Base-by-base conservation (phyloP, 2,329 filamentous ascomycete genomes). In the Mycosphaerella sp. region DNA sequence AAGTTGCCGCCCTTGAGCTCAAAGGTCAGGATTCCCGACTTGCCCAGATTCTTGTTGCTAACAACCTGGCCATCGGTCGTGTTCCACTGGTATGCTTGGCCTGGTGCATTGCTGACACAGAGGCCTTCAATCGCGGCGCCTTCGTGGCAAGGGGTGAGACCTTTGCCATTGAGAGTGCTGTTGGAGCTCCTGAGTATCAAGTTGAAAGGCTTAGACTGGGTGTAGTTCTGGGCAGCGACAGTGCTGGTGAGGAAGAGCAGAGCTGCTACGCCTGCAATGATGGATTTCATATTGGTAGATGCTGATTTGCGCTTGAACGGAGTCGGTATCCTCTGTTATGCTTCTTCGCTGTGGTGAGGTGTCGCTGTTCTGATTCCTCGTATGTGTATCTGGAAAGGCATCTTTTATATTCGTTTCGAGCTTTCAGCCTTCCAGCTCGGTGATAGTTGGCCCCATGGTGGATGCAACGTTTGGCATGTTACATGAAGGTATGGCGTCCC, bases 71-170 rank as follows among this genome's bases (percentile, higher is more conserved):
- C 51, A 8, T 34, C 32, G 36, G 55, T 61, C 29, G 58, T 61
- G 57, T 65, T 65, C 56, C 62, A 59, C 17, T 57, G 49, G 51
- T 57, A 65, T 29, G 56, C 52, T 17, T 45, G 43, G 32, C 45
- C 50, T n/a, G 41, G 31, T 12, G 26, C 40, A 17, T 34, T 41
- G 34, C 51, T 55, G 14, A 74, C 57, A 57, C 76, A 78, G 51
- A 78, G 71, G 9, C 67, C 70, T 61, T 77, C 75, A 50, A 78
- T 75, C 4, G 70, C 76, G 17, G 76, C 76, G 31, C 76, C 76
- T 55, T 71, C 69, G 61, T 78, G 76, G 64, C 76, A 78, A 52
- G 76, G 63, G 4, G 61, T 62, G 12, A 78, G 69, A 6, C 67
- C 65, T 10, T 63, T 45, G 51, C 71, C 71, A 46, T 77, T 69